These are phyloP conservation scores for Brassica nigra DNA, from an alignment of 345 rosid genomes.

Conservation along the genomic window DNA sequence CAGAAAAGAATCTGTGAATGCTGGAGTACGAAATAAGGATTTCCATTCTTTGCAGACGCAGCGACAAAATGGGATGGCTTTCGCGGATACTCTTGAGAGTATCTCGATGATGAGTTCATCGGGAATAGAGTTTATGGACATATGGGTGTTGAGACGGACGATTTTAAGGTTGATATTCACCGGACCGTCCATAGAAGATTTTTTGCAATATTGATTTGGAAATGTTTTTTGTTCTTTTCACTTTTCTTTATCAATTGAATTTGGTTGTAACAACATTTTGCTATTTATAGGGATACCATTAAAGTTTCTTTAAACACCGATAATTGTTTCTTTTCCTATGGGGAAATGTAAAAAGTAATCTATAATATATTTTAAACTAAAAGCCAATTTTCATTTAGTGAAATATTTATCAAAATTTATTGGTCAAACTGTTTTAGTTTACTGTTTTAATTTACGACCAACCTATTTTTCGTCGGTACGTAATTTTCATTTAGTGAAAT, in stretches of 20 bases:
- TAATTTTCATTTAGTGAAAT: neutral
- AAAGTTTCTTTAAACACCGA: too few relatives aligned
- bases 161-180: neutral
- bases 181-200: neutral
- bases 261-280: neutral
- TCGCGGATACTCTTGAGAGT: neutral
- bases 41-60: neutral
- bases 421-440: neutral
- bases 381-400: neutral
- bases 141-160: neutral
- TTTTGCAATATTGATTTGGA: neutral
- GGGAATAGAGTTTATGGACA: neutral
- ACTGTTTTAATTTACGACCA: neutral
- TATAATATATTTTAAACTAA: neutral
- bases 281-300: neutral
- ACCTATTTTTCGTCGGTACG: neutral
- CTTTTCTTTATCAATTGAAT: neutral
- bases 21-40: neutral
- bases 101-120: conserved; percentile 4
- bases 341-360: neutral
- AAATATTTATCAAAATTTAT: neutral
- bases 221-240: neutral
- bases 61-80: neutral
- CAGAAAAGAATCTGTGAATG: neutral
- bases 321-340: neutral